phyloP scores from a whole-genome alignment of 805 yeast species.

The Millerago galiae region DNA sequence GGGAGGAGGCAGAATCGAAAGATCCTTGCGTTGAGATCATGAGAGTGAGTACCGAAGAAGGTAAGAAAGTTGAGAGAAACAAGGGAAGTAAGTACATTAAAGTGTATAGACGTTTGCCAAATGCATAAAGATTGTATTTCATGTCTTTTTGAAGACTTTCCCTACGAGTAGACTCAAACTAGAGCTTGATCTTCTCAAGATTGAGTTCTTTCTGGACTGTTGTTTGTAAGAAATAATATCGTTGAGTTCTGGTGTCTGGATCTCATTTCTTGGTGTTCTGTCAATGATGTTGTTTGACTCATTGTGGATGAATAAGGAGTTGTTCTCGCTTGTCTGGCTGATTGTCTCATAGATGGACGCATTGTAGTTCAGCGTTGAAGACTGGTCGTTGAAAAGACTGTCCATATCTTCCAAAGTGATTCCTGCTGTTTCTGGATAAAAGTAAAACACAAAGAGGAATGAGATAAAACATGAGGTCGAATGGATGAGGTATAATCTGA shows the following conservation, averaged over 20 bases:
- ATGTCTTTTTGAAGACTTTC: constrained; percentile 21
- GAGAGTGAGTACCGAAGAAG: constrained; percentile 95
- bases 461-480: constrained; percentile 72
- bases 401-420: constrained; percentile 89
- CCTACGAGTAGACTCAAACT: constrained; percentile 33
- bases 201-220: constrained; percentile 19
- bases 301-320: no score
- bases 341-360: not conserved
- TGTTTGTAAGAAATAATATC: constrained; percentile 30
- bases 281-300: no score
- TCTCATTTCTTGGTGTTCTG: no score
- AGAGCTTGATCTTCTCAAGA: constrained; percentile 36
- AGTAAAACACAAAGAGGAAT: constrained; percentile 59
- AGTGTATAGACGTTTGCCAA: constrained; percentile 71
- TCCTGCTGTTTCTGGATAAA: constrained; percentile 90
- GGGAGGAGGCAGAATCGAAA: constrained; percentile 67
- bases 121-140: constrained; percentile 22
- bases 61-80: constrained; percentile 91
- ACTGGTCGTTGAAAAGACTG: constrained; percentile 71
- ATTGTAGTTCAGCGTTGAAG: constrained; percentile 26
- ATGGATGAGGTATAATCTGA: constrained; percentile 80
- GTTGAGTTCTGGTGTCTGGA: constrained; percentile 33
- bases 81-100: constrained; percentile 84
- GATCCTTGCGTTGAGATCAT: constrained; percentile 83
- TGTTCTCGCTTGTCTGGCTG: no score